These are phyloP conservation scores for Pythium angustatum DNA, from an alignment of 352 stramenopile species.

Conservation along the genomic window DNA sequence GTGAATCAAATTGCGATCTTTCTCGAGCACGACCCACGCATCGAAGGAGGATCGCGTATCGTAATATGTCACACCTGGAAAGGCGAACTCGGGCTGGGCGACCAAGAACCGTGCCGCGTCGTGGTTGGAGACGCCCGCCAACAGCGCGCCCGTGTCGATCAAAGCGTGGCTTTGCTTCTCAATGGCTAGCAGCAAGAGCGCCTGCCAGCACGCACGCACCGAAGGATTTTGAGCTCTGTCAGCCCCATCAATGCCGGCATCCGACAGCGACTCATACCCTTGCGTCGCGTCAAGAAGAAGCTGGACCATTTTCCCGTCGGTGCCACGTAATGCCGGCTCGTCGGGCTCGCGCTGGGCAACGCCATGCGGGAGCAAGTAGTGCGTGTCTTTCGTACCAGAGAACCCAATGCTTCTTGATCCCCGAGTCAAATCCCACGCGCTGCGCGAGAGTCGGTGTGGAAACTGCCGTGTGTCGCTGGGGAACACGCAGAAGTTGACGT, in stretches of 20 bases:
- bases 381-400: conserved; percentile 90
- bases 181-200: conserved; percentile 45
- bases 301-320: conserved; percentile 88
- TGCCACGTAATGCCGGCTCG: conserved; percentile 51
- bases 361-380: conserved; percentile 68
- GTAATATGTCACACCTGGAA: conserved; percentile 80
- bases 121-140: conserved; percentile 62
- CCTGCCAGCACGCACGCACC: conserved; percentile 37
- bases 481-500: conserved; percentile 78
- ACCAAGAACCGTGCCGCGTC: conserved; percentile 57
- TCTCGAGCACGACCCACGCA: conserved; percentile 81
- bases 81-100: conserved; percentile 26
- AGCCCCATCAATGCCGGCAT: background rate
- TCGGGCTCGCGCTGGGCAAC: conserved; percentile 61
- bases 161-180: conserved; percentile 53
- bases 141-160: conserved; percentile 83
- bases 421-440: conserved; percentile 77
- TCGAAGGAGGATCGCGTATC: conserved; percentile 49
- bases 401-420: conserved; percentile 76
- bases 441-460: conserved; percentile 61
- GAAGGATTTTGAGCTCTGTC: background rate
- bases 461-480: conserved; percentile 79
- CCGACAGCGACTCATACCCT: conserved; percentile 37
- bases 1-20: conserved; percentile 38
- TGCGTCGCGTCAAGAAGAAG: conserved; percentile 46